Evolutionary conservation across 2,329 filamentous ascomycete genomes (phyloP).

Genomic region (Colletotrichum siamense): DNA sequence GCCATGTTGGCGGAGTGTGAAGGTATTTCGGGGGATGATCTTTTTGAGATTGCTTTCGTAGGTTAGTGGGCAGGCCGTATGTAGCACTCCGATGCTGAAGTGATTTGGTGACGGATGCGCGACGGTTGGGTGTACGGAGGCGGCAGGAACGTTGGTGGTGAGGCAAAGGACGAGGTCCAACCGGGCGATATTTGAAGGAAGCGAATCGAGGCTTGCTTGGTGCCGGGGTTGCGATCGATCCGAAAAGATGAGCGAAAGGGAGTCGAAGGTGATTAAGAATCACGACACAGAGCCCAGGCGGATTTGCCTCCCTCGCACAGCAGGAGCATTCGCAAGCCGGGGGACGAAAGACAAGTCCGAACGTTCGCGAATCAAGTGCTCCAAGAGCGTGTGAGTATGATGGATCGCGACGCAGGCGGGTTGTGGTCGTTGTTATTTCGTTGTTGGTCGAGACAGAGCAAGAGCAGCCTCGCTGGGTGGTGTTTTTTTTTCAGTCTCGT

Average conservation of each 20-base stretch:
- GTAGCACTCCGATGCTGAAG: background rate
- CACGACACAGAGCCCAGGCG: constrained; percentile 18
- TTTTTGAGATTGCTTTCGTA: background rate
- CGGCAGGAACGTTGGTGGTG: background rate
- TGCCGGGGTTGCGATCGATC: constrained; percentile 7
- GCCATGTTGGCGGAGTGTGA: constrained; percentile 47
- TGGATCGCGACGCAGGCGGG: background rate
- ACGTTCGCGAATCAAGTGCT: background rate
- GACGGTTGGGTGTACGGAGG: background rate
- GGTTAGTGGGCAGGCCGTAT: background rate
- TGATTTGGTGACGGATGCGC: background rate
- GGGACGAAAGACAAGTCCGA: background rate
- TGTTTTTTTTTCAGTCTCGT: background rate
- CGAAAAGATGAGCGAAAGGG: background rate
- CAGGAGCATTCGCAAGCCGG: background rate
- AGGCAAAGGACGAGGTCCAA: background rate
- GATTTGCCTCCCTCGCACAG: constrained; percentile 13
- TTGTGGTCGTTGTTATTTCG: background rate
- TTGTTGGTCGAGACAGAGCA: background rate
- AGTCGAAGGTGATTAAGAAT: constrained; percentile 12
- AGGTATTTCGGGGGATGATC: background rate
- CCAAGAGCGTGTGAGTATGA: background rate
- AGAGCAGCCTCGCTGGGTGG: background rate
- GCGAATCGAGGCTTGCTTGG: background rate
- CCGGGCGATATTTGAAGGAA: background rate